Conservation (phyloP, 352 stramenopile species). For the Pythium insidiosum region DNA sequence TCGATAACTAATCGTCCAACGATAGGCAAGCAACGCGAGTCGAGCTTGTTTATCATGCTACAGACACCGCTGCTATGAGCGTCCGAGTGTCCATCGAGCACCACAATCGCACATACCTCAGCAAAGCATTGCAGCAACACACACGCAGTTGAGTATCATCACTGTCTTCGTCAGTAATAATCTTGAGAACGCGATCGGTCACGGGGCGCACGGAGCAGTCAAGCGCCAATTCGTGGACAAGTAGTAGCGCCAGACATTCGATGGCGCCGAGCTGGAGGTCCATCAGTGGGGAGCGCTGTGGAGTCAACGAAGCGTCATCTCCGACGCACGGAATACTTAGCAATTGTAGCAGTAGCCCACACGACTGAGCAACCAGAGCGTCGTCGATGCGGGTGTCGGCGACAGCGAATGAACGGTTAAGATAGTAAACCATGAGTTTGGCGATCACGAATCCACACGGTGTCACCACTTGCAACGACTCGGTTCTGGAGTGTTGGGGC, state of each 20-base stretch:
- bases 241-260: conserved; percentile 51
- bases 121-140: conserved; percentile 55
- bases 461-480: too few species aligned
- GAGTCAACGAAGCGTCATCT: conserved; percentile 4
- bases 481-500: background rate
- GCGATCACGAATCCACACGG: conserved; percentile 26
- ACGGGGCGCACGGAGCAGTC: background rate
- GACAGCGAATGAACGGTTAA: conserved; percentile 70
- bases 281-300: conserved; percentile 25
- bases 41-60: background rate
- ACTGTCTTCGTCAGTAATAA: background rate
- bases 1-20: too few species aligned
- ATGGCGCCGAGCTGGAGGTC: conserved; percentile 68
- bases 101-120: conserved; percentile 36
- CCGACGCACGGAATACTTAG: conserved; percentile 27
- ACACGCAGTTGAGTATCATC: conserved; percentile 31
- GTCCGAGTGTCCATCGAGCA: too few species aligned
- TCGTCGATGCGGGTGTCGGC: too few species aligned
- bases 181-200: background rate
- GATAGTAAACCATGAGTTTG: conserved; percentile 72
- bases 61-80: too few species aligned
- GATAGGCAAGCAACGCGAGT: too few species aligned
- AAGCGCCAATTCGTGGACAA: conserved; percentile 1
- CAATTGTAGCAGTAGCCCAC: conserved; percentile 37
- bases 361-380: too few species aligned